Conservation (phyloP, 2,329 filamentous ascomycete species). For the Lojkania enalia region DNA sequence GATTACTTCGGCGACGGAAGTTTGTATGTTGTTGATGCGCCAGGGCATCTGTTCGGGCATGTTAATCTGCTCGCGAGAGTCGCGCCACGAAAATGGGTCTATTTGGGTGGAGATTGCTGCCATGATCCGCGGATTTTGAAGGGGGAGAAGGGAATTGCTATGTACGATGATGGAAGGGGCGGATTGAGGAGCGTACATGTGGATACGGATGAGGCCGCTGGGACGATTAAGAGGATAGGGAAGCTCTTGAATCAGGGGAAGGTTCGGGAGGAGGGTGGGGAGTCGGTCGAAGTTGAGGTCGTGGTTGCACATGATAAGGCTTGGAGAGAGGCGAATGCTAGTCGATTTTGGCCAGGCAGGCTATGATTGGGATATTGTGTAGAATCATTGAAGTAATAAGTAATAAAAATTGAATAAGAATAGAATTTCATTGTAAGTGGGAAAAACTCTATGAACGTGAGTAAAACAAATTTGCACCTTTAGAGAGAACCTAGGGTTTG, state of each 20-base stretch:
- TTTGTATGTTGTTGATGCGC: conserved; percentile 54
- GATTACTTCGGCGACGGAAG: conserved; percentile 55
- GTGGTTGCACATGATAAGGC: conserved; percentile 56
- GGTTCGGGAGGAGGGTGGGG: conserved; percentile 25
- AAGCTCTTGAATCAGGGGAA: conserved; percentile 34
- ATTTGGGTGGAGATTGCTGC: conserved; percentile 58
- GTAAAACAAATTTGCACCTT: too few relatives aligned
- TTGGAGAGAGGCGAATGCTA: conserved; percentile 50
- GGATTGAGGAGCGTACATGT: conserved; percentile 55
- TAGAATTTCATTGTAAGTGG: too few relatives aligned
- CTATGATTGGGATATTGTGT: conserved; percentile 10
- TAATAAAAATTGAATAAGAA: too few relatives aligned
- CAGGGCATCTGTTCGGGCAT: conserved; percentile 57
- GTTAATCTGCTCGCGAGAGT: conserved; percentile 54
- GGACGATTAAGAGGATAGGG: conserved; percentile 49
- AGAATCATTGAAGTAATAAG: too few relatives aligned
- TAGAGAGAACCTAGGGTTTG: too few relatives aligned
- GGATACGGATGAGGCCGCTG: conserved; percentile 50
- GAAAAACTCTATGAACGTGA: too few relatives aligned
- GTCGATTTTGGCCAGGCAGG: conserved; percentile 31
- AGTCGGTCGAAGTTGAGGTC: conserved; percentile 49
- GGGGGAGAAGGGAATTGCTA: conserved; percentile 57
- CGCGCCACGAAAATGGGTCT: conserved; percentile 48
- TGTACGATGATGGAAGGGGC: conserved; percentile 53
- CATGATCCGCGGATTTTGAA: conserved; percentile 57